Base-by-base conservation (phyloP, 2,329 filamentous ascomycete species). In the Microdochium nivale region DNA sequence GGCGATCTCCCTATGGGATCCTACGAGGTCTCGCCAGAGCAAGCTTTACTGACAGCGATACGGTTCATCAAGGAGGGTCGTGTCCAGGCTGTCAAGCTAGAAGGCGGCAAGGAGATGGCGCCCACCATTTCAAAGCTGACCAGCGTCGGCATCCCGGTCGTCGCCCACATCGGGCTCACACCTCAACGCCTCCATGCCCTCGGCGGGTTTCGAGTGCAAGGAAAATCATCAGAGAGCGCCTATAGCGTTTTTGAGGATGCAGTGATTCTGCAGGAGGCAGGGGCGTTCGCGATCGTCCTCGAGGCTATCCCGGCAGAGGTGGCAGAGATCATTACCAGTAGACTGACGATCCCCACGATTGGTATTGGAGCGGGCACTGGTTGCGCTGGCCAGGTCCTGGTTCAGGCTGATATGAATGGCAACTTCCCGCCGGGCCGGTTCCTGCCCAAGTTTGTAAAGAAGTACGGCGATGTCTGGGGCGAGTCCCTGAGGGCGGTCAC, bases 1-100 rank as follows among this genome's bases (percentile, higher is more conserved):
- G 91, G 90, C 49, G 94, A 99, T 72, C 74, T 99, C 49, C 92
- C 94, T 21, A 99, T 99, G 94, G 94, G 94, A 2, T 90, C 85
- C 3, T 99, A 99, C 70, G 94, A 99, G 69, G 80, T 97, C 53
- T 83, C 85, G 3, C 87, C 90, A 0, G 83, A 90, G 62, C 94
- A 97, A 70, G 94, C 89, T 14, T 75, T 97, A 32, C 76, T 81
- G 55, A 91, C 89, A 9, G 88, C 92, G 51, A 95, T 99, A 62
- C 83, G 87, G 53, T 81, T 97, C 67, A 73, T 97, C 65, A 99
- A 99, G 69, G 85, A 95, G 65, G 94, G 94, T 14, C 86, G 90
- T 40, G 80, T 96, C 50, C 90, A 96, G 64, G 80, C 79, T 50
- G 74, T 99, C 65, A 99, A 99, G 72, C 83, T 99, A 47, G 94